Evolutionary conservation across 2,329 filamentous ascomycete genomes (phyloP).

Genomic region (Leptographium galeiforme): DNA sequence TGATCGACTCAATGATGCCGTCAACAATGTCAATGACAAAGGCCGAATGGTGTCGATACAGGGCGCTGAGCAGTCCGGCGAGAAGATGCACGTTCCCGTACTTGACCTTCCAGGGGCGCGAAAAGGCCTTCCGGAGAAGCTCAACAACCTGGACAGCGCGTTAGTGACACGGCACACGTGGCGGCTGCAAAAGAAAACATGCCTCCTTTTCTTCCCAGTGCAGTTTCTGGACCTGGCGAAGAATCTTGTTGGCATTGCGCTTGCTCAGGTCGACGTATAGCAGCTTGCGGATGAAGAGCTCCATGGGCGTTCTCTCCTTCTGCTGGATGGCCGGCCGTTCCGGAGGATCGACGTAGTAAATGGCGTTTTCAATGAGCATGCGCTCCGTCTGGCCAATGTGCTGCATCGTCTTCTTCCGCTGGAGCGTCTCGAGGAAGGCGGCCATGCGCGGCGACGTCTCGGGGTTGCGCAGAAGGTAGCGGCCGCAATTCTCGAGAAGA

Average conservation of each 20-base stretch:
- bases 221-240: constrained; percentile 87
- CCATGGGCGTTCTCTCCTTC: constrained; percentile 87
- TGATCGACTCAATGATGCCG: constrained; percentile 77
- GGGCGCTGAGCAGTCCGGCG: constrained; percentile 73
- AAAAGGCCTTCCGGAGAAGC: constrained; percentile 73
- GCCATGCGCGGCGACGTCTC: constrained; percentile 89
- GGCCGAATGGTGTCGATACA: constrained; percentile 82
- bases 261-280: constrained; percentile 91
- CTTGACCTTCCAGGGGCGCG: constrained; percentile 92
- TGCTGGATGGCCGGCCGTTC: constrained; percentile 88
- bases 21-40: constrained; percentile 91
- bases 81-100: constrained; percentile 93
- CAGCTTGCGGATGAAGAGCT: constrained; percentile 83
- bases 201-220: constrained; percentile 94
- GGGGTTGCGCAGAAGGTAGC: constrained; percentile 82
- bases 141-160: constrained; percentile 15
- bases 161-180: background rate
- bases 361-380: constrained; percentile 95
- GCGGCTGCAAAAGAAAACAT: constrained; percentile 10
- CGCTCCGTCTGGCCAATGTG: constrained; percentile 91
- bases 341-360: constrained; percentile 95
- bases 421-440: constrained; percentile 85
- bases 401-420: constrained; percentile 90
- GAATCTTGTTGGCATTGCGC: constrained; percentile 81
- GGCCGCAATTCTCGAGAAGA: constrained; percentile 87